A percentile compares a stretch with the other conserved stretches of the same genome.
phyloP scores from a whole-genome alignment of 2,329 filamentous ascomycete genomes.

The Colletotrichum chlorophyti region DNA sequence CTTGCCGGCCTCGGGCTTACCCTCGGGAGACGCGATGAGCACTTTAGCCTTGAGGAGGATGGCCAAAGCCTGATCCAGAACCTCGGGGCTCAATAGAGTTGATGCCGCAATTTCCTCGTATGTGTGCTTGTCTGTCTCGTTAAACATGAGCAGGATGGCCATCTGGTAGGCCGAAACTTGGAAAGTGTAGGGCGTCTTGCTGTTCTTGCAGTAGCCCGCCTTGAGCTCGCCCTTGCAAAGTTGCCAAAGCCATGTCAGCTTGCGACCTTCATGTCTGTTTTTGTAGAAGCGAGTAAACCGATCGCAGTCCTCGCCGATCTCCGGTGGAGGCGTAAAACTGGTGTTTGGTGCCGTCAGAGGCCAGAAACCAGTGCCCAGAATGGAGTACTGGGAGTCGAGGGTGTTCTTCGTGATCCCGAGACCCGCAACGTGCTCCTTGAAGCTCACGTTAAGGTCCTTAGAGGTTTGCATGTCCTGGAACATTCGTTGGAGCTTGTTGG shows the following conservation, averaged over 20 bases:
- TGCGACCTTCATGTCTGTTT: conserved; percentile 94
- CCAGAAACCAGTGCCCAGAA: conserved; percentile 97
- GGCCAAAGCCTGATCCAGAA: conserved; percentile 83
- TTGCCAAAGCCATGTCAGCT: conserved; percentile 98
- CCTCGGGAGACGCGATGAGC: conserved; percentile 73
- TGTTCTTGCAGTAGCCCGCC: conserved; percentile 87
- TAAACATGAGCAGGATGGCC: conserved; percentile 94
- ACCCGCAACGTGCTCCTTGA: conserved; percentile 77
- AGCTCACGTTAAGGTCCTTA: conserved; percentile 91
- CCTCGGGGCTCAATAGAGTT: conserved; percentile 81
- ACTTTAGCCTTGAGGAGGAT: conserved; percentile 96
- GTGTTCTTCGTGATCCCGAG: conserved; percentile 72
- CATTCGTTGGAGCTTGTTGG: conserved; percentile 99
- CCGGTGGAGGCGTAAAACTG: conserved; percentile 84
- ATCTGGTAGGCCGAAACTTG: conserved; percentile 98
- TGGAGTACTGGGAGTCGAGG: conserved; percentile 87
- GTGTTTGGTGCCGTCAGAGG: conserved; percentile 87
- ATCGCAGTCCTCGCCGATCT: conserved; percentile 87
- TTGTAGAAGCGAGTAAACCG: conserved; percentile 92
- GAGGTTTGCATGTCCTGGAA: conserved; percentile 99
- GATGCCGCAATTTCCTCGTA: conserved; percentile 88
- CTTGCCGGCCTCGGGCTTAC: conserved; percentile 79
- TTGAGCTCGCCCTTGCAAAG: conserved; percentile 97
- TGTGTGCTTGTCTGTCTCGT: conserved; percentile 82
- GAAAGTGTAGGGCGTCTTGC: conserved; percentile 94